Conservation (phyloP, 2,329 filamentous ascomycete species). For the Cladosporium sp. region DNA sequence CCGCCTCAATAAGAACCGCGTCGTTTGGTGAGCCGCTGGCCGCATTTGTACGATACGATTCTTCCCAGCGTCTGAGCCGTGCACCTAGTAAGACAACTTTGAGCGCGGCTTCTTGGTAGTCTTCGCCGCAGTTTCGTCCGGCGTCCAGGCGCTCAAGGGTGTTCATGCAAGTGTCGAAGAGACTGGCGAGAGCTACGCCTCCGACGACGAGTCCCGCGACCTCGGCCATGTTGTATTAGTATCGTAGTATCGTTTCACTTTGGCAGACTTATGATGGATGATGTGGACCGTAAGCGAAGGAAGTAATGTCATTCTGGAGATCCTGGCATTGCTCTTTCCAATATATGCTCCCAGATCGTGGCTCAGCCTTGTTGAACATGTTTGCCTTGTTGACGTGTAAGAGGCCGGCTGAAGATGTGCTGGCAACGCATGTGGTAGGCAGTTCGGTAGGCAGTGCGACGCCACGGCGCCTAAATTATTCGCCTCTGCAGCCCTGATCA, state of each 20-base stretch:
- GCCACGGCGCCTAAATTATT: no score
- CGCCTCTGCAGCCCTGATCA: background rate
- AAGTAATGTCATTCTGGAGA: background rate
- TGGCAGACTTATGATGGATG: background rate
- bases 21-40: background rate
- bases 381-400: no score
- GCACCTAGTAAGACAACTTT: conserved; percentile 13
- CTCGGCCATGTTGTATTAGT: conserved; percentile 13
- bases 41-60: background rate
- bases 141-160: conserved; percentile 41
- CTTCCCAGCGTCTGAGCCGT: conserved; percentile 16
- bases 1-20: background rate
- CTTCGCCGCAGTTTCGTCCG: conserved; percentile 30
- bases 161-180: conserved; percentile 37
- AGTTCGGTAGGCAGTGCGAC: no score
- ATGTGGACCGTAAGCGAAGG: background rate
- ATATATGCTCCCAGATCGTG: no score
- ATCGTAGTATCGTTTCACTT: no score
- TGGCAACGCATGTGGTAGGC: no score
- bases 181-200: conserved; percentile 32
- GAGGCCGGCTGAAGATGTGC: no score
- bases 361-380: no score
- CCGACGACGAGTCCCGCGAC: conserved; percentile 21
- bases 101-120: conserved; percentile 34
- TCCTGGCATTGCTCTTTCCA: no score